phyloP scores from a whole-genome alignment of 495 filamentous ascomycete genomes.

The Podospora comata region DNA sequence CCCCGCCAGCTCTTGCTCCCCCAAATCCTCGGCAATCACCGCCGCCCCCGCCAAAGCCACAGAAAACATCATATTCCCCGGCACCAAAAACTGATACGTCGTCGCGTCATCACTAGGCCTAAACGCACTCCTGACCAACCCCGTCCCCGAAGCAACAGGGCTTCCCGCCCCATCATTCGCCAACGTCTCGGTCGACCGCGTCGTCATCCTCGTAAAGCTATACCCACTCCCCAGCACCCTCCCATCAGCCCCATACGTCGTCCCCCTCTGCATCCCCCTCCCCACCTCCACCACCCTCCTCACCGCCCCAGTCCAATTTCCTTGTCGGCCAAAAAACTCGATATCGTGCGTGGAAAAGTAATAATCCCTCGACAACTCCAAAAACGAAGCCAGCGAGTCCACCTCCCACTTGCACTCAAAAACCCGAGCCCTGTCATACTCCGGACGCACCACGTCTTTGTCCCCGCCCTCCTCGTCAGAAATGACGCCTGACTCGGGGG shows the following conservation, averaged over 20 bases:
- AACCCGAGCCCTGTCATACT: slow-evolving; percentile 18
- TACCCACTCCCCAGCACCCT: slow-evolving; percentile 31
- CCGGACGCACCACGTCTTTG: too few relatives aligned
- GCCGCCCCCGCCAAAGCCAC: slow-evolving; percentile 48
- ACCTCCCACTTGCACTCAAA: slow-evolving; percentile 63
- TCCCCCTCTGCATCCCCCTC: too few relatives aligned
- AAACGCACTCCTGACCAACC: slow-evolving; percentile 60
- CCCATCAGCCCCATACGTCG: too few relatives aligned
- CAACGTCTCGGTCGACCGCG: slow-evolving; percentile 57
- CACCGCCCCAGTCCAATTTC: too few relatives aligned
- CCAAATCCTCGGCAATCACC: slow-evolving; percentile 39
- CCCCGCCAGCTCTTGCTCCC: too few relatives aligned
- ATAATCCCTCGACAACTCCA: slow-evolving; percentile 58
- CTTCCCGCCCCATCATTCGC: slow-evolving; percentile 57
- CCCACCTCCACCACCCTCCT: too few relatives aligned
- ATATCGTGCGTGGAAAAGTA: slow-evolving; percentile 56
- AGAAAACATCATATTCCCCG: slow-evolving; percentile 69
- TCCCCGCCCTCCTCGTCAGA: too few relatives aligned
- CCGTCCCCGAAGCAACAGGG: slow-evolving; percentile 55
- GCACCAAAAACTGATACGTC: slow-evolving; percentile 59
- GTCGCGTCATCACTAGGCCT: slow-evolving; percentile 60
- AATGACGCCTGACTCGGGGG: slow-evolving; percentile 44
- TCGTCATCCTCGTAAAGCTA: slow-evolving; percentile 54
- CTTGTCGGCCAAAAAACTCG: slow-evolving; percentile 23
- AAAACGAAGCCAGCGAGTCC: slow-evolving; percentile 64